phyloP scores from a whole-genome alignment of 352 stramenopile genomes.

The Globisporangium acanthophoron region DNA sequence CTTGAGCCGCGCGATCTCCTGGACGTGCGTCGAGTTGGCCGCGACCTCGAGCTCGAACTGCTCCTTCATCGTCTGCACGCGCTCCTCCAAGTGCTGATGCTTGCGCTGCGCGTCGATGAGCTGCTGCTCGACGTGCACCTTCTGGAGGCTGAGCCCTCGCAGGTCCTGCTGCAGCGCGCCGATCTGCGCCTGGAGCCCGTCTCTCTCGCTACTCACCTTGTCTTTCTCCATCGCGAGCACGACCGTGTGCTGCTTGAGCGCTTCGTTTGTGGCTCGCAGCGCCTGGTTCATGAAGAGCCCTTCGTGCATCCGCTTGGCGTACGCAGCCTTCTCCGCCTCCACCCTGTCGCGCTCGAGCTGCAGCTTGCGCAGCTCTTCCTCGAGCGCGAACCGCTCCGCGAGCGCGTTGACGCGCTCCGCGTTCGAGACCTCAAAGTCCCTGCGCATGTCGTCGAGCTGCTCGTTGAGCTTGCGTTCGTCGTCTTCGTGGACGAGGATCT shows the following conservation, averaged over 20 bases:
- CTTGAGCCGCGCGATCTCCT: conserved; percentile 34
- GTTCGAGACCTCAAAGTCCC: conserved; percentile 65
- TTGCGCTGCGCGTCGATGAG: conserved; percentile 40
- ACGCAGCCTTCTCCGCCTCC: conserved; percentile 52
- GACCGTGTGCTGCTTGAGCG: conserved; percentile 50
- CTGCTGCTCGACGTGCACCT: conserved; percentile 37
- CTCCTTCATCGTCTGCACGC: conserved; percentile 58
- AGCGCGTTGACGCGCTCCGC: conserved; percentile 59
- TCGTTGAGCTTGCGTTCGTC: conserved; percentile 55
- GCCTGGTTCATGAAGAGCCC: conserved; percentile 75
- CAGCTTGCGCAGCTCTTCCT: conserved; percentile 63
- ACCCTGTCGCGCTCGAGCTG: conserved; percentile 42
- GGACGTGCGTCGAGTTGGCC: conserved; percentile 22
- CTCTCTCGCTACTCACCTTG: conserved; percentile 38
- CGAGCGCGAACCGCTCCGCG: conserved; percentile 45
- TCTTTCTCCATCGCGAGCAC: conserved; percentile 58
- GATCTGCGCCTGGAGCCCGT: conserved; percentile 27
- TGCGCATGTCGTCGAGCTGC: conserved; percentile 44
- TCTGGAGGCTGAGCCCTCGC: conserved; percentile 26
- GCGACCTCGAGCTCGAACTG: conserved; percentile 59
- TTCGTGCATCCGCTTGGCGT: conserved; percentile 64
- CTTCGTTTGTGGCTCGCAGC: conserved; percentile 52
- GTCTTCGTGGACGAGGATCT: conserved; percentile 69
- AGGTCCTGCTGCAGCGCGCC: conserved; percentile 24
- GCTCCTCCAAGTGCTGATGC: conserved; percentile 41